Base-by-base conservation (phyloP, 163 green algal species). In the Chlamydomonas reinhardtii region DNA sequence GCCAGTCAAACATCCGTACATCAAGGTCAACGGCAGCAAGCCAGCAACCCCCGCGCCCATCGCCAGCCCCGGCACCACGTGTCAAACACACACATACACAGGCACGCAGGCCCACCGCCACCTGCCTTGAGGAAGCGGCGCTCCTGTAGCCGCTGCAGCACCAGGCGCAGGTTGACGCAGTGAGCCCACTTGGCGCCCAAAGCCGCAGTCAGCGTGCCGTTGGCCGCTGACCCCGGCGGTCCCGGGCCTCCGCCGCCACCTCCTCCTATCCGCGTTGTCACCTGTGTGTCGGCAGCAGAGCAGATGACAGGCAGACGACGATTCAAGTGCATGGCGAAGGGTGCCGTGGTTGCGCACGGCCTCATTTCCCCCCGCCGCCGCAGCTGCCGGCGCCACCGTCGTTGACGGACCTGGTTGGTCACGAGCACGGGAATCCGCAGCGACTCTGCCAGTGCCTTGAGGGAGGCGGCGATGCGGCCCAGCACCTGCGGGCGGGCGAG, bases 351-450 rank as follows among this genome's bases (percentile, higher is more conserved):
- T 48, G 8, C 5, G 39, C 39, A 48, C 8, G 5, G 39, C 8
- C 39, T 14, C 39, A 48, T 5, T 8, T 48, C 5, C 39, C 39
- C 5, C 39, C 8, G 39, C 39, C 39, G 39, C 39, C 8, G 39
- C 39, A 14, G 39, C 39, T 48, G 39, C 39, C 56, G 56, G 9
- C 56, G 17, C 56, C 20, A 12, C 62, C n/a, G 16, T 68, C 29
- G 8, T 22, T 39, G 24, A 9, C 69, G 2, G 70, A 97, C 94
- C 90, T 98, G 96, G 82, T 98, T 98, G 16, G 94, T 97, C 8
- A 98, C 95, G 4, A 99, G 65, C n/a, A 98, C 94, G 0, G 96
- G 93, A 27, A 98, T 93, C 2, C 83, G 73, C 77, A 97, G 95
- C 6, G 80, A 86, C 83, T 98, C 94, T n/a, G 96, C 94, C 37